Evolutionary conservation across 1,284 basidiomycete genomes (phyloP), one percentile per base, ranked within the genome.

Genomic region (Trametes sp.): DNA sequence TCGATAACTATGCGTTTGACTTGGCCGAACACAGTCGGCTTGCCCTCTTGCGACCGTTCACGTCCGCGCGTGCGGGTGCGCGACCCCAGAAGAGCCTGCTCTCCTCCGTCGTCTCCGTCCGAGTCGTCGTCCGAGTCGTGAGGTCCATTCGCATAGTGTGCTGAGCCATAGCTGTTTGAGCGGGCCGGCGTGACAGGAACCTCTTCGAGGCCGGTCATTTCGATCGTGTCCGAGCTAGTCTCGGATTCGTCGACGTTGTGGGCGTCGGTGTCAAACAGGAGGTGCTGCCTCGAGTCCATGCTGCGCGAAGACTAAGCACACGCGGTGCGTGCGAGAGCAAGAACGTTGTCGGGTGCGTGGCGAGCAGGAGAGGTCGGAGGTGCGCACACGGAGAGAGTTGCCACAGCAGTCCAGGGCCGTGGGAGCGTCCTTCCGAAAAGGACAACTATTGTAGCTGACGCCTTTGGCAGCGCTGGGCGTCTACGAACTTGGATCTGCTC

Each of bases 1-100:
- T 92, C 89, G 35, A 88, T 75, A 48, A 90, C 86, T 51, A 91
- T 89, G 45, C 80, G 75, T 66, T 80, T 80, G 19, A 86, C 78
- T 70, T 87, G 85, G 2, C 75, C 69, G 87, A 88, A 89, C 16
- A 73, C 44, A 8, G 60, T 66, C 23, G 26, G 23, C 2, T 57
- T 42, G 28, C 36, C 54, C 19, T 58, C 67, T 36, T 58, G 53
- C 53, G 63, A 51, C 64, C 73, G 67, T 45, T 74, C 74, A 4
- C 53, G 59, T 24, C 75, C 73, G 13, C 73, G 70, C 2, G 73
- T 64, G 38, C 75, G 65, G 16, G 65, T 66, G 44, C 54, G 59
- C 33, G 74, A 66, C 29, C 73, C 73, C 0, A 83, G 65, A 4
- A 83, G 71, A 0, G 79, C 77, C 3, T 66, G 63, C 36, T 67